Percentiles rank a stretch among this genome's conserved stretches.
phyloP scores from a whole-genome alignment of 306 rosid species.

The Adenanthera pavonina region DNA sequence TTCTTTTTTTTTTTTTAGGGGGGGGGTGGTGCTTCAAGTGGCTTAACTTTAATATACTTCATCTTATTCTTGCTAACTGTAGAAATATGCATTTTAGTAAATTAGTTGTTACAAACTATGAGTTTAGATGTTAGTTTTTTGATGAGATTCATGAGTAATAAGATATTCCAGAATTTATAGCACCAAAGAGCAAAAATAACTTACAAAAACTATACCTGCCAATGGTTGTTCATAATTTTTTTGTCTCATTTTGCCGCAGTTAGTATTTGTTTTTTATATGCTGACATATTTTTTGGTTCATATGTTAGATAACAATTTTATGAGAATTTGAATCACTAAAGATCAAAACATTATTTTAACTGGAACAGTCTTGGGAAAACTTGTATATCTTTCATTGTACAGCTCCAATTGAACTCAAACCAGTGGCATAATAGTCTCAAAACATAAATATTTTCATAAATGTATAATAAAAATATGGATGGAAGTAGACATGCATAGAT shows the following conservation, averaged over 20 bases:
- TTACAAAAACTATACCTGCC: background rate
- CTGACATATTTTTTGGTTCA: background rate
- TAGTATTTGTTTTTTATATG: background rate
- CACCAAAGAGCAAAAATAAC: background rate
- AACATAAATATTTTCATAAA: too few relatives aligned
- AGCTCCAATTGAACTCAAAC: too few relatives aligned
- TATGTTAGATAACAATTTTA: background rate
- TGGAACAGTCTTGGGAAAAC: too few relatives aligned
- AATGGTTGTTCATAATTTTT: background rate
- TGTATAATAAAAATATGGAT: too few relatives aligned
- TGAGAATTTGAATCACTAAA: too few relatives aligned
- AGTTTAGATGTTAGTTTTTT: background rate
- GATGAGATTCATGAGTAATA: background rate
- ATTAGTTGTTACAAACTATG: background rate
- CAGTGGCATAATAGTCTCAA: too few relatives aligned
- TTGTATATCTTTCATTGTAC: too few relatives aligned
- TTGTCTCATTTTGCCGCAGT: background rate
- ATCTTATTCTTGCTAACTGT: background rate
- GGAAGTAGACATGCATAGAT: too few relatives aligned
- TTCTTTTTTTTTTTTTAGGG: background rate
- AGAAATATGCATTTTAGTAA: background rate
- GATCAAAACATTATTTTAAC: too few relatives aligned
- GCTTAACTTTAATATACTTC: background rate
- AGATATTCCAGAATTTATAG: background rate
- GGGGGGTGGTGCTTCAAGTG: background rate